These are phyloP conservation scores for Ceratocystiopsis sp. DNA, from an alignment of 2,329 filamentous ascomycete genomes.

Conservation along the genomic window DNA sequence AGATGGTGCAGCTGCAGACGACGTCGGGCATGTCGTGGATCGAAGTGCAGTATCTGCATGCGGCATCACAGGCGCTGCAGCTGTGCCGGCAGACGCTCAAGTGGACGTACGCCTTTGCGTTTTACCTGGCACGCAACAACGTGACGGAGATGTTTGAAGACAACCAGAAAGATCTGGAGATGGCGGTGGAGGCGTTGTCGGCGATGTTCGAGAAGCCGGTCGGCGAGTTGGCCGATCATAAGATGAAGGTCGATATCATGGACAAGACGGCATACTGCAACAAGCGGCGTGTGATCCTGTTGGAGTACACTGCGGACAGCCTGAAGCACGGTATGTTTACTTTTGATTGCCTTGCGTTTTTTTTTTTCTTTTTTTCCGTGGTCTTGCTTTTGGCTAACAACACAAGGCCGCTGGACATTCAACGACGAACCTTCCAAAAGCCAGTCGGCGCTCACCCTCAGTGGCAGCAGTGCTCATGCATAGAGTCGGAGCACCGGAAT, in stretches of 20 bases:
- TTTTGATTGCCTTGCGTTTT: no score
- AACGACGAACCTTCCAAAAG: slow-evolving; percentile 1
- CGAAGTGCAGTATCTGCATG: slow-evolving; percentile 91
- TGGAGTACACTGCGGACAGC: slow-evolving; percentile 87
- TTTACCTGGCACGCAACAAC: slow-evolving; percentile 92
- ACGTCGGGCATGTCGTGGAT: slow-evolving; percentile 97
- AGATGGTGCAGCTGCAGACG: slow-evolving; percentile 93
- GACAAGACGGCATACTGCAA: slow-evolving; percentile 97
- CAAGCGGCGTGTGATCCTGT: slow-evolving; percentile 71
- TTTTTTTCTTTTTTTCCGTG: not conserved
- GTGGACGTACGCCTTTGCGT: slow-evolving; percentile 98
- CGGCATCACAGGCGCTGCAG: slow-evolving; percentile 83
- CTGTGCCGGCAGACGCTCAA: slow-evolving; percentile 96
- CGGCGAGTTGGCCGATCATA: slow-evolving; percentile 65
- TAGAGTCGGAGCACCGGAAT: no score
- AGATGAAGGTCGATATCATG: slow-evolving; percentile 94
- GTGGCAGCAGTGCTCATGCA: no score
- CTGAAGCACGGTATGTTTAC: slow-evolving; percentile 60
- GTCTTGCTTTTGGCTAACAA: not conserved
- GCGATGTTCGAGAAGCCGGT: slow-evolving; percentile 99
- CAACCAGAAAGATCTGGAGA: slow-evolving; percentile 93
- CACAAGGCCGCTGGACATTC: slow-evolving; percentile 8
- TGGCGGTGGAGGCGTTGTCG: slow-evolving; percentile 92
- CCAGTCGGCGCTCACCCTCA: no score
- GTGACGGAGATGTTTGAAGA: slow-evolving; percentile 95